Percentiles rank a stretch among this genome's conserved stretches.
Conservation (phyloP, 805 yeast species). For the Metschnikowia arizonensis region DNA sequence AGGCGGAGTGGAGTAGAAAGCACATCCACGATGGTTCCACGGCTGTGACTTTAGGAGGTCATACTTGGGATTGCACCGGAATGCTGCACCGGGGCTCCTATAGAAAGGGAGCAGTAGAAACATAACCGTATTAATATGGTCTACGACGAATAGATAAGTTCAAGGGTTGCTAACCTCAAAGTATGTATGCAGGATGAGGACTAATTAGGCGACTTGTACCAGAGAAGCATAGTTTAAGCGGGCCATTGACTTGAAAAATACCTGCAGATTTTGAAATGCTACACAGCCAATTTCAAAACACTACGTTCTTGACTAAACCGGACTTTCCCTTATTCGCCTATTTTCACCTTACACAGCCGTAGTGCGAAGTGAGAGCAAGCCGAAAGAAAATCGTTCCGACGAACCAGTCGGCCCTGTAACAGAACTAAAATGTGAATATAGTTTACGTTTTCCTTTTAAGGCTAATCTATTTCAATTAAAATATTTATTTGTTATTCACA, state of each 20-base stretch:
- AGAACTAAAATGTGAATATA: background rate
- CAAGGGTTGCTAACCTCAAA: background rate
- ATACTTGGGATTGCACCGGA: background rate
- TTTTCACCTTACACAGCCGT: background rate
- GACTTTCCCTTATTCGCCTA: background rate
- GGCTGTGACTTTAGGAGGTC: background rate
- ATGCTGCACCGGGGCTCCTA: background rate
- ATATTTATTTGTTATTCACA: background rate
- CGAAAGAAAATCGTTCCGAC: background rate
- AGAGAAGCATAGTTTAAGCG: background rate
- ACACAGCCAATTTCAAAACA: background rate
- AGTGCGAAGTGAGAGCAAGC: constrained; percentile 2
- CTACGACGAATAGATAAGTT: background rate
- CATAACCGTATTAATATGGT: background rate
- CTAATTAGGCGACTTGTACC: background rate
- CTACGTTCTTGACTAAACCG: background rate
- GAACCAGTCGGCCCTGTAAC: background rate
- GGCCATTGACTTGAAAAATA: background rate
- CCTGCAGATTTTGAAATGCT: background rate
- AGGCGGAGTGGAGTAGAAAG: constrained; percentile 1
- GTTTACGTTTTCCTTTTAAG: background rate
- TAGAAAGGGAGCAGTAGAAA: background rate
- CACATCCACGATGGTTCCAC: background rate
- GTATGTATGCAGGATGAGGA: background rate
- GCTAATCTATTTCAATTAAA: background rate